These are phyloP conservation scores for Deinandra increscens DNA, from an alignment of 129 eudicot species.

Conservation along the genomic window DNA sequence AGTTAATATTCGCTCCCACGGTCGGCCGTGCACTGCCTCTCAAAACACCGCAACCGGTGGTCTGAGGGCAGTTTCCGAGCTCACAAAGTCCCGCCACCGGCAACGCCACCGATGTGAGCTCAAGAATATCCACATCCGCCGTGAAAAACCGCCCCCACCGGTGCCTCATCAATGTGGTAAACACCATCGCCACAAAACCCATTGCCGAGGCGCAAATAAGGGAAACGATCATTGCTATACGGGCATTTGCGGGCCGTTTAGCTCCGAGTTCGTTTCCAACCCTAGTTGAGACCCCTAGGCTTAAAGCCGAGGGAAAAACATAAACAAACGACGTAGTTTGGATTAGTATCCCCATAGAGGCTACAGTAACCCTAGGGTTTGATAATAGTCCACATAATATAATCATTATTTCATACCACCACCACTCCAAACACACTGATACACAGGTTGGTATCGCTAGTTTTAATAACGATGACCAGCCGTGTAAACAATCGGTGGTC, in stretches of 20 bases:
- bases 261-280: slow-evolving; percentile 91
- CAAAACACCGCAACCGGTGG: slow-evolving; percentile 85
- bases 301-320: slow-evolving; percentile 76
- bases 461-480: slow-evolving; percentile 65
- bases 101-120: slow-evolving; percentile 64
- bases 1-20: slow-evolving; percentile 74
- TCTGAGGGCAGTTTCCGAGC: slow-evolving; percentile 95
- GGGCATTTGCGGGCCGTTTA: slow-evolving; percentile 61
- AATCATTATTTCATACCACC: slow-evolving; percentile 98
- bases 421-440: slow-evolving; percentile 90
- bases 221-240: slow-evolving; percentile 63
- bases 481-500: slow-evolving; percentile 61
- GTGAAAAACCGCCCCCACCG: slow-evolving; percentile 83
- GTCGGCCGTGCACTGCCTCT: slow-evolving; percentile 88
- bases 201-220: slow-evolving; percentile 49
- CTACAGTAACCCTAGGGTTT: slow-evolving; percentile 74
- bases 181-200: slow-evolving; percentile 61
- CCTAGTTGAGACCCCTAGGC: slow-evolving; percentile 86
- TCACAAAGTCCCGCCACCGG: slow-evolving; percentile 84
- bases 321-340: slow-evolving; percentile 87
- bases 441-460: slow-evolving; percentile 72
- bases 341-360: slow-evolving; percentile 88
- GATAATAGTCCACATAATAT: slow-evolving; percentile 67
- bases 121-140: slow-evolving; percentile 53
- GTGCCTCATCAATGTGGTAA: slow-evolving; percentile 61